Evolutionary conservation across 1,284 basidiomycete species (phyloP).

Genomic region (Sanguinoderma infundibulare): DNA sequence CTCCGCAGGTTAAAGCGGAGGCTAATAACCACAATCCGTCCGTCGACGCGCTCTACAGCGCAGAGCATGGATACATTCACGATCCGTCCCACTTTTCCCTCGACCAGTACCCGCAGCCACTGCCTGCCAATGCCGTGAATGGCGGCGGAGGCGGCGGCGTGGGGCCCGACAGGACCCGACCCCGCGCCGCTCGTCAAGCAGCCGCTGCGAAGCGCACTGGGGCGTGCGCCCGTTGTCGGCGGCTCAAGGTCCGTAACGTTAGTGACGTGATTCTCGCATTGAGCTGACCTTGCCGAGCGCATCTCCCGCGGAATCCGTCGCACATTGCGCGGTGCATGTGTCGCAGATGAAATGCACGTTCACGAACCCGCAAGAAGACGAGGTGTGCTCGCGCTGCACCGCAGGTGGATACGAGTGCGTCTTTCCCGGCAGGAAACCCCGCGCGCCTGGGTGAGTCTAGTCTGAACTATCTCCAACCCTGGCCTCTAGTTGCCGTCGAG

Average conservation of each 20-base stretch:
- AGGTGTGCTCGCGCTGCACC: constrained; percentile 33
- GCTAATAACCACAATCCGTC: constrained; percentile 8
- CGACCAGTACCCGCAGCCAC: constrained; percentile 13
- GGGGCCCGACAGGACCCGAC: constrained; percentile 20
- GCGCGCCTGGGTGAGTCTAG: constrained; percentile 38
- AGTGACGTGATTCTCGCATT: not conserved
- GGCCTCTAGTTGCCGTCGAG: not conserved
- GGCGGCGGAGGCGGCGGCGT: constrained; percentile 10
- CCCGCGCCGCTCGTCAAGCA: constrained; percentile 12
- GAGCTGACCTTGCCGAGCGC: not conserved
- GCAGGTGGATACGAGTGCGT: constrained; percentile 37
- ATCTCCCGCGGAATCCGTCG: not conserved
- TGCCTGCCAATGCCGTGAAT: constrained; percentile 7
- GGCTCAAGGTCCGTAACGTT: constrained; percentile 33
- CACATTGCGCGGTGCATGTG: not conserved
- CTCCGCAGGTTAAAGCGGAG: constrained; percentile 22
- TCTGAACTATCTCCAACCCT: not conserved
- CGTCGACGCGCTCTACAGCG: constrained; percentile 15
- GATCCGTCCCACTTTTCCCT: constrained; percentile 20
- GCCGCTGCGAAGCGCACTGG: constrained; percentile 25
- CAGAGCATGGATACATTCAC: constrained; percentile 16
- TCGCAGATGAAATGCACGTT: constrained; percentile 41
- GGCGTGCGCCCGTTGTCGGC: constrained; percentile 39
- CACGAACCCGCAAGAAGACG: constrained; percentile 23
- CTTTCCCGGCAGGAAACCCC: constrained; percentile 40